Evolutionary conservation across 768 basidiomycete species (phyloP).

Genomic region (Piloderma croceum): DNA sequence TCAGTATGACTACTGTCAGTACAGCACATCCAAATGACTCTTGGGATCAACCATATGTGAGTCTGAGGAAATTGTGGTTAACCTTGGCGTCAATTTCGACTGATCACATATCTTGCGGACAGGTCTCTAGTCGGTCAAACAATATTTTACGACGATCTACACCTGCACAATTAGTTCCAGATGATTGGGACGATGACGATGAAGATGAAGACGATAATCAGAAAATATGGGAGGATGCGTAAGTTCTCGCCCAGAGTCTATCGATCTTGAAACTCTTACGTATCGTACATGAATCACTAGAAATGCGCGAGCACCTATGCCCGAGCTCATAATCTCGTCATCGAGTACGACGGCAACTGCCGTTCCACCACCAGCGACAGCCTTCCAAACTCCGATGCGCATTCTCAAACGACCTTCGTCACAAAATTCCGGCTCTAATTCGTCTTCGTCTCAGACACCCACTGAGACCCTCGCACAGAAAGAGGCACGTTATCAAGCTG

Average conservation of each 20-base stretch:
- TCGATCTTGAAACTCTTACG: constrained; percentile 1
- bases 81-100: too few species aligned
- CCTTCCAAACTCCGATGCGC: too few species aligned
- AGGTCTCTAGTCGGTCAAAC: too few species aligned
- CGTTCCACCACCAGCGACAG: constrained; percentile 47
- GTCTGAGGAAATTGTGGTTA: too few species aligned
- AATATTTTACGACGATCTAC: too few species aligned
- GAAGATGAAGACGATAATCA: constrained; percentile 44
- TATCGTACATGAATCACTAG: constrained; percentile 40
- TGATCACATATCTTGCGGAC: too few species aligned
- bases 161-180: too few species aligned
- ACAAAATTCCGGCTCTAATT: too few species aligned
- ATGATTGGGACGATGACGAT: constrained; percentile 59
- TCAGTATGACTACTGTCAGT: too few species aligned
- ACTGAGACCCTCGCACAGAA: constrained; percentile 48
- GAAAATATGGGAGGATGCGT: constrained; percentile 70
- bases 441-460: constrained; percentile 22
- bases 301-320: constrained; percentile 59
- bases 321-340: constrained; percentile 45
- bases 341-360: constrained; percentile 34
- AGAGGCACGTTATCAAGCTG: constrained; percentile 68
- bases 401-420: constrained; percentile 75
- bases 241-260: too few species aligned
- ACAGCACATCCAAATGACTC: too few species aligned
- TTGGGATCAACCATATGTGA: too few species aligned